phyloP scores from a whole-genome alignment of 2,329 filamentous ascomycete genomes.

The Monosporascus sp. region DNA sequence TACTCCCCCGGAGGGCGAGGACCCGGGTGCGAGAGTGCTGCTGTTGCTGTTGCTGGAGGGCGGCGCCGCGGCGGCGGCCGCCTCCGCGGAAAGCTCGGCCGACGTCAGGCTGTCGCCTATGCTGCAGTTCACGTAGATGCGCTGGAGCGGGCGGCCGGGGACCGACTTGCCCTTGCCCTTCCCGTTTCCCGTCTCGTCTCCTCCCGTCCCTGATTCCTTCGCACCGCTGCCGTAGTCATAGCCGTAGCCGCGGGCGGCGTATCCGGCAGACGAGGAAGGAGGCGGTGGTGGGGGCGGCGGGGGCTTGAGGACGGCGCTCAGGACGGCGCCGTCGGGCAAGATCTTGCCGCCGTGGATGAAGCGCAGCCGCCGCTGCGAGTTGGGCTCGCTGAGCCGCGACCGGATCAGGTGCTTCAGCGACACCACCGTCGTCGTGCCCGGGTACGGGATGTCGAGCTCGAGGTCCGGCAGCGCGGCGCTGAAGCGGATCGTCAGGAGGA shows the following conservation, averaged over 20 bases:
- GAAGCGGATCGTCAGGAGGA: constrained; percentile 87
- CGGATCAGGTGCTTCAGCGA: constrained; percentile 81
- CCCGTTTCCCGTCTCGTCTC: constrained; percentile 20
- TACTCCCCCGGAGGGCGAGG: not conserved
- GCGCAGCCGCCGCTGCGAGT: constrained; percentile 67
- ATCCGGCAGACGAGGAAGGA: constrained; percentile 11
- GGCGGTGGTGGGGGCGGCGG: constrained; percentile 48
- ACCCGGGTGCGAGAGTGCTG: not conserved
- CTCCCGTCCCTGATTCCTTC: constrained; percentile 10
- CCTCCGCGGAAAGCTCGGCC: constrained; percentile 66
- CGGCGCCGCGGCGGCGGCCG: constrained; percentile 32
- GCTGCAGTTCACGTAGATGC: constrained; percentile 89
- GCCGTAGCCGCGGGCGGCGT: constrained; percentile 12
- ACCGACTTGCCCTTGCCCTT: constrained; percentile 59
- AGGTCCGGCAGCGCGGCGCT: constrained; percentile 80
- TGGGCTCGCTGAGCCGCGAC: constrained; percentile 55
- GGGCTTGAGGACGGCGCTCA: constrained; percentile 63
- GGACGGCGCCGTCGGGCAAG: constrained; percentile 65
- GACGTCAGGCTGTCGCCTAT: constrained; percentile 70
- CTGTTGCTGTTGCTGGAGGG: constrained; percentile 5
- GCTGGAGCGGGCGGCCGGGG: constrained; percentile 42
- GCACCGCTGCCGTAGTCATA: not conserved
- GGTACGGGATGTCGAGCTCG: constrained; percentile 66
- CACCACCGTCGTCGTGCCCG: constrained; percentile 65
- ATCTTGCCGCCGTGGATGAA: constrained; percentile 88